phyloP scores from a whole-genome alignment of 768 basidiomycete species.

The Punctularia strigosozonata region DNA sequence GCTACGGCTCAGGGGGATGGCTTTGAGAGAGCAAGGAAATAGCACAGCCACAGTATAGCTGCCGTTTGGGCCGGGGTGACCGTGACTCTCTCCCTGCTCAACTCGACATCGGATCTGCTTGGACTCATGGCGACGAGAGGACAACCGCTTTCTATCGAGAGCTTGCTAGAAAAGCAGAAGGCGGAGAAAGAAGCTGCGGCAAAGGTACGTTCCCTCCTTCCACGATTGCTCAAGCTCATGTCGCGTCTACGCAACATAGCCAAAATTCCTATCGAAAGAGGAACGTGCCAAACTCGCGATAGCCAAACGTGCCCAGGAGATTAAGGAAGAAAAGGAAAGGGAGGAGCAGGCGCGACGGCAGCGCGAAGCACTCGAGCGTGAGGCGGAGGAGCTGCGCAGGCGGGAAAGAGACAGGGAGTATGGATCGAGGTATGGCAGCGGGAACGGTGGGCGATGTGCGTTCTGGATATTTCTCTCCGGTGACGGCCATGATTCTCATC shows the following conservation, averaged over 20 bases:
- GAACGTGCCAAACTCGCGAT: conserved; percentile 86
- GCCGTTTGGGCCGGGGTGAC: too few relatives aligned
- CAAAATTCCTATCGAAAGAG: conserved; percentile 89
- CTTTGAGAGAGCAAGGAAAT: too few relatives aligned
- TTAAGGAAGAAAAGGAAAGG: conserved; percentile 55
- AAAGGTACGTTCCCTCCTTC: conserved; percentile 42
- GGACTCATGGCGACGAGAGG: conserved; percentile 38
- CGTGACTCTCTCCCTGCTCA: too few relatives aligned
- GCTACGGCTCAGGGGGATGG: too few relatives aligned
- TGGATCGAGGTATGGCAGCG: conserved; percentile 28
- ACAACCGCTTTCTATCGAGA: conserved; percentile 83
- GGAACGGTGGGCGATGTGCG: conserved; percentile 30
- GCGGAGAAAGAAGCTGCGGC: conserved; percentile 83
- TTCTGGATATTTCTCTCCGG: conserved; percentile 8
- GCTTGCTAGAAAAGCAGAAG: conserved; percentile 76
- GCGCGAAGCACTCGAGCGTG: conserved; percentile 61
- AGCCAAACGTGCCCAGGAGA: conserved; percentile 75
- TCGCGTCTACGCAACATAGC: conserved; percentile 45
- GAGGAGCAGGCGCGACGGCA: conserved; percentile 51
- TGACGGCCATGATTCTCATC: conserved; percentile 2
- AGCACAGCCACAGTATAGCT: too few relatives aligned
- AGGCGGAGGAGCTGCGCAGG: conserved; percentile 56
- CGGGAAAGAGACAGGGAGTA: conserved; percentile 31
- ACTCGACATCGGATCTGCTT: too few relatives aligned
- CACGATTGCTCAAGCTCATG: conserved; percentile 2